A percentile compares a stretch with the other conserved stretches of the same genome.
phyloP scores from a whole-genome alignment of 1,284 basidiomycete species.

The Sparassis latifolia region DNA sequence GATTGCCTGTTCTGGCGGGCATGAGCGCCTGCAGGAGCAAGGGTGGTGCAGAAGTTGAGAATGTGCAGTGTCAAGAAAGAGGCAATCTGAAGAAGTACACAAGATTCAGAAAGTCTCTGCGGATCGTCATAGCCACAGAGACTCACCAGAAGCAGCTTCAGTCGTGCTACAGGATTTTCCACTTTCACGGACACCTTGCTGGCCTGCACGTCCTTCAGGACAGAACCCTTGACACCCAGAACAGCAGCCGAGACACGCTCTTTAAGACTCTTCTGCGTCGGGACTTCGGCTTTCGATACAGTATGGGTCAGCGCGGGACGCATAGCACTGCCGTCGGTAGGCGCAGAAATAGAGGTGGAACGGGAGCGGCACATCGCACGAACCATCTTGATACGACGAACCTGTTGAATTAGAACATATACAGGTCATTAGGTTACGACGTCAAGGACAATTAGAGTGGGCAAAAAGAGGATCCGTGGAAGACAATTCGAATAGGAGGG shows the following conservation, averaged over 20 bases:
- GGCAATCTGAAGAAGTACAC: constrained; percentile 45
- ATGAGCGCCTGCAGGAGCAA: constrained; percentile 69
- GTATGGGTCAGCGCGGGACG: constrained; percentile 20
- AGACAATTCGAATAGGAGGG: background rate
- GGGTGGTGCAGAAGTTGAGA: constrained; percentile 89
- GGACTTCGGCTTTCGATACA: constrained; percentile 8
- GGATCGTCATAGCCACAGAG: constrained; percentile 2
- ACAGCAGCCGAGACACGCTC: constrained; percentile 44
- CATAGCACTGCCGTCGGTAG: constrained; percentile 16
- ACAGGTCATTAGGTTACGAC: constrained; percentile 5
- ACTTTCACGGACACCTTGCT: constrained; percentile 37
- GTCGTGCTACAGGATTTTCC: constrained; percentile 78
- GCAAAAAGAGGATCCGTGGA: background rate
- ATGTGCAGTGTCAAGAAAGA: constrained; percentile 87
- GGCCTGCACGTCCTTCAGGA: constrained; percentile 28
- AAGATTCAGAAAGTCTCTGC: constrained; percentile 1
- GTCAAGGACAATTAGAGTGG: constrained; percentile 3
- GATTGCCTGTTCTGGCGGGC: constrained; percentile 40
- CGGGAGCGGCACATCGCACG: constrained; percentile 25
- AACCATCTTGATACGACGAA: constrained; percentile 32
- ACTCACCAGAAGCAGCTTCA: constrained; percentile 85
- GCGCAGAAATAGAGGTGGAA: constrained; percentile 20
- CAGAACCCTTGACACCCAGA: constrained; percentile 64
- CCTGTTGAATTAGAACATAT: constrained; percentile 15
- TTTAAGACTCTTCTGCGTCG: constrained; percentile 25